Conservation (phyloP, 2,329 filamentous ascomycete genomes). For the Bisporella sp. region DNA sequence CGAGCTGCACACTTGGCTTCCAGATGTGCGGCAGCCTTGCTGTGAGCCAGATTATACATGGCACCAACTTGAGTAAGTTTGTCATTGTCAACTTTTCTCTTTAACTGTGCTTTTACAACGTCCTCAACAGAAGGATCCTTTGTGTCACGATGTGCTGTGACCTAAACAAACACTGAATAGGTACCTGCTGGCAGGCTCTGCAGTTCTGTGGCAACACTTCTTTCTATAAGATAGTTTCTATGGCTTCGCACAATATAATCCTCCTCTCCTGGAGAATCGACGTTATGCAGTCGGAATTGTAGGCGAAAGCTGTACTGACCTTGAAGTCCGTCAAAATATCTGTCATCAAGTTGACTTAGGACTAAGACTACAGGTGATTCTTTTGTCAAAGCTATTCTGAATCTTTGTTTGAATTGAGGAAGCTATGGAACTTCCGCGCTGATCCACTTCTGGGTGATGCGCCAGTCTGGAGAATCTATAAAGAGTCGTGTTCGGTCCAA, state of each 20-base stretch:
- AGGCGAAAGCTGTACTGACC: slow-evolving; percentile 49
- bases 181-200: slow-evolving; percentile 47
- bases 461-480: slow-evolving; percentile 46
- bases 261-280: slow-evolving; percentile 42
- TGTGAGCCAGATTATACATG: slow-evolving; percentile 53
- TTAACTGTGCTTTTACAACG: slow-evolving; percentile 46
- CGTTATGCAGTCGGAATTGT: slow-evolving; percentile 42
- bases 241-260: slow-evolving; percentile 55
- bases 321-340: slow-evolving; percentile 54
- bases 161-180: slow-evolving; percentile 50
- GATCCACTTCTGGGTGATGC: slow-evolving; percentile 52
- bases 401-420: slow-evolving; percentile 53
- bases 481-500: slow-evolving; percentile 59
- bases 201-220: slow-evolving; percentile 53
- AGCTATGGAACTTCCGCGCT: slow-evolving; percentile 57
- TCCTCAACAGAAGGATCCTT: slow-evolving; percentile 42
- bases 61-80: slow-evolving; percentile 52
- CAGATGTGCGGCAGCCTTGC: slow-evolving; percentile 46
- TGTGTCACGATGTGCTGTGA: slow-evolving; percentile 42
- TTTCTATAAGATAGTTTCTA: slow-evolving; percentile 49
- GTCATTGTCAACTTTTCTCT: slow-evolving; percentile 43
- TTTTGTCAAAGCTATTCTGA: slow-evolving; percentile 48
- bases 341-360: slow-evolving; percentile 53
- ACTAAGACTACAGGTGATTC: slow-evolving; percentile 52
- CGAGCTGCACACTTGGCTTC: slow-evolving; percentile 41